These are phyloP conservation scores for Ganoderma sinense DNA, from an alignment of 1,284 basidiomycete genomes.

Conservation along the genomic window DNA sequence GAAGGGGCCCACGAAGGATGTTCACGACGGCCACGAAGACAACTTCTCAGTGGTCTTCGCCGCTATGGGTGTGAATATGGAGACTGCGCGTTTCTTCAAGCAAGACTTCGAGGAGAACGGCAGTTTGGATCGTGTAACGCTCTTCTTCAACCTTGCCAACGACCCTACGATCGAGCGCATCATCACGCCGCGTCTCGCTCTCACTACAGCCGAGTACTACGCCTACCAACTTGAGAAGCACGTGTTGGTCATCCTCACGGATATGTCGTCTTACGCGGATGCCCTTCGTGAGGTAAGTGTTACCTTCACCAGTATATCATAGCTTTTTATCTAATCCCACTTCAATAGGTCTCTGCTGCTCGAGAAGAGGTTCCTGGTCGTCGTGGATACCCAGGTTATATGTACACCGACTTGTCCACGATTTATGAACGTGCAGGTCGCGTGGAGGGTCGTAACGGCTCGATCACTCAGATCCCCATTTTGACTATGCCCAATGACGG, in stretches of 20 bases:
- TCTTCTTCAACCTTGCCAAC: constrained; percentile 99
- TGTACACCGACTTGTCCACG: constrained; percentile 99
- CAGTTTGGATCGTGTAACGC: constrained; percentile 95
- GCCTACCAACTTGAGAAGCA: constrained; percentile 99
- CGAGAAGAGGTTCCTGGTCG: constrained; percentile 99
- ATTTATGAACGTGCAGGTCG: constrained; percentile 99
- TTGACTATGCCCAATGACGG: constrained; percentile 99
- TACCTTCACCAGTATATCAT: constrained; percentile 6
- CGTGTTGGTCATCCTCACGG: constrained; percentile 98
- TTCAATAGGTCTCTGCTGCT: constrained; percentile 88
- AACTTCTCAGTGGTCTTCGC: constrained; percentile 99
- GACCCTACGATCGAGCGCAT: constrained; percentile 99
- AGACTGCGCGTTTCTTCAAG: constrained; percentile 99
- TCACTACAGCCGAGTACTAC: constrained; percentile 99
- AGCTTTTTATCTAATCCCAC: background rate
- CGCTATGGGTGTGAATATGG: constrained; percentile 99
- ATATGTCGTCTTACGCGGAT: constrained; percentile 99
- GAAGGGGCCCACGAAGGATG: constrained; percentile 94
- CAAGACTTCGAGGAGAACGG: constrained; percentile 99
- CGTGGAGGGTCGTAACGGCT: constrained; percentile 97
- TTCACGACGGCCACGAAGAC: constrained; percentile 99
- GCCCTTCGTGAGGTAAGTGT: constrained; percentile 88
- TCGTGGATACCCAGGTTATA: constrained; percentile 99
- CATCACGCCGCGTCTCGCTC: constrained; percentile 97
- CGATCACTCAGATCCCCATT: constrained; percentile 99